Evolutionary conservation across 2,329 filamentous ascomycete genomes (phyloP).

Genomic region (Botrytis hyacinthi): DNA sequence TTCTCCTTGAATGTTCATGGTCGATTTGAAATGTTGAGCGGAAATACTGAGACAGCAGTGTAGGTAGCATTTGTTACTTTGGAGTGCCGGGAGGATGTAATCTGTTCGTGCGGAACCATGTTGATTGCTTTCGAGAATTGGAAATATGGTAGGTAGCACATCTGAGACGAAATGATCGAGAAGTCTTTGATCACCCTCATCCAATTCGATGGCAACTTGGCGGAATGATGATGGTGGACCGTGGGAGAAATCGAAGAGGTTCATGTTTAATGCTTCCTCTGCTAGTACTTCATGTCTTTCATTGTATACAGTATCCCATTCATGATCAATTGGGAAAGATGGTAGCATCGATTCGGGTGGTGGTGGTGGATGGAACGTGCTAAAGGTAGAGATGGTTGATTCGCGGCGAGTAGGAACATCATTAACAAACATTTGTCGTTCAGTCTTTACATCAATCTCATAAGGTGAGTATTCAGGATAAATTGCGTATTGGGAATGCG

Average conservation of each 20-base stretch:
- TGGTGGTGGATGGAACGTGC: constrained; percentile 80
- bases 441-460: constrained; percentile 94
- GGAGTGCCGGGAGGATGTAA: constrained; percentile 81
- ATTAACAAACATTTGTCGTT: constrained; percentile 90
- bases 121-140: constrained; percentile 86
- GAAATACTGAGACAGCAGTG: constrained; percentile 95
- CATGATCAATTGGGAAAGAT: constrained; percentile 62
- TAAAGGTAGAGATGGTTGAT: constrained; percentile 88
- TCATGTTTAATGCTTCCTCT: constrained; percentile 66
- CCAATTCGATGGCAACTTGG: constrained; percentile 75
- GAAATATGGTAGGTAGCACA: constrained; percentile 86
- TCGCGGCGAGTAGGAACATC: constrained; percentile 82
- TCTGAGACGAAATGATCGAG: constrained; percentile 88
- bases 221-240: constrained; percentile 60
- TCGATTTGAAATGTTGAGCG: constrained; percentile 86
- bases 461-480: constrained; percentile 71
- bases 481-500: constrained; percentile 46
- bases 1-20: constrained; percentile 62
- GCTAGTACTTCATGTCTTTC: constrained; percentile 61
- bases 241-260: constrained; percentile 81
- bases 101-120: constrained; percentile 78
- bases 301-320: constrained; percentile 70
- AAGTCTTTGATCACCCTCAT: constrained; percentile 82
- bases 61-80: constrained; percentile 88
- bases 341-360: constrained; percentile 65